Conservation (phyloP, 768 basidiomycete species). For the Hypsizygus marmoreus region DNA sequence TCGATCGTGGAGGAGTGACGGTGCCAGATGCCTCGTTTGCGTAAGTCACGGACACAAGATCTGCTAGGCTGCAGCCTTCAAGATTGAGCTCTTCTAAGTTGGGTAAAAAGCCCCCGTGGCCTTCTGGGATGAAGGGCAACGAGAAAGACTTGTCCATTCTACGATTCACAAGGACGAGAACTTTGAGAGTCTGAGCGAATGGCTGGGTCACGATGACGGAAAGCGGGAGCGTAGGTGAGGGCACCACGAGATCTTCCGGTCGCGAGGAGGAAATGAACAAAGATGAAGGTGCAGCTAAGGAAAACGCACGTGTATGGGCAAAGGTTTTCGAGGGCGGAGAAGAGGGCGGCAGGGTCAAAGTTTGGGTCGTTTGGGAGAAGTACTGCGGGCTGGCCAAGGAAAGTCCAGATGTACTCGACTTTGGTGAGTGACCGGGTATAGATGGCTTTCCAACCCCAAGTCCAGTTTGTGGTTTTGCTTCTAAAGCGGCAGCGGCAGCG, state of each 20-base stretch:
- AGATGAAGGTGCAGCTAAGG: conserved; percentile 40
- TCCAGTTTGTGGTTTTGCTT: conserved; percentile 10
- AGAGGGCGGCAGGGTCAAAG: conserved; percentile 66
- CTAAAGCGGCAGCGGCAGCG: conserved; percentile 30
- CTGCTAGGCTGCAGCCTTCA: conserved; percentile 71
- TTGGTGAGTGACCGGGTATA: conserved; percentile 18
- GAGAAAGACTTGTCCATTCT: conserved; percentile 66
- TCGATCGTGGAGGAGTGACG: conserved; percentile 43
- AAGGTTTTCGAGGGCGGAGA: conserved; percentile 50
- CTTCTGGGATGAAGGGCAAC: conserved; percentile 42
- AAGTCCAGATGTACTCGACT: conserved; percentile 31
- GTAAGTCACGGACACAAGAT: conserved; percentile 53
- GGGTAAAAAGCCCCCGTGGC: conserved; percentile 53
- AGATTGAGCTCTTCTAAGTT: conserved; percentile 72
- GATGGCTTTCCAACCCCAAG: conserved; percentile 28
- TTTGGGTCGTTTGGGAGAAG: conserved; percentile 54
- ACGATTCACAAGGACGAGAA: conserved; percentile 62
- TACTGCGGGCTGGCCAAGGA: conserved; percentile 59
- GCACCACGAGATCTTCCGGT: conserved; percentile 52
- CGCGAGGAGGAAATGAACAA: conserved; percentile 20
- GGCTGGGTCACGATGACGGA: conserved; percentile 57
- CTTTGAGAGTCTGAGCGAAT: conserved; percentile 58
- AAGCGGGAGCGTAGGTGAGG: conserved; percentile 71
- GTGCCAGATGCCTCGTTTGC: conserved; percentile 32
- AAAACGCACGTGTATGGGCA: conserved; percentile 65